phyloP scores from a whole-genome alignment of 2,329 filamentous ascomycete genomes.

The Ascochyta viciae-villosae region DNA sequence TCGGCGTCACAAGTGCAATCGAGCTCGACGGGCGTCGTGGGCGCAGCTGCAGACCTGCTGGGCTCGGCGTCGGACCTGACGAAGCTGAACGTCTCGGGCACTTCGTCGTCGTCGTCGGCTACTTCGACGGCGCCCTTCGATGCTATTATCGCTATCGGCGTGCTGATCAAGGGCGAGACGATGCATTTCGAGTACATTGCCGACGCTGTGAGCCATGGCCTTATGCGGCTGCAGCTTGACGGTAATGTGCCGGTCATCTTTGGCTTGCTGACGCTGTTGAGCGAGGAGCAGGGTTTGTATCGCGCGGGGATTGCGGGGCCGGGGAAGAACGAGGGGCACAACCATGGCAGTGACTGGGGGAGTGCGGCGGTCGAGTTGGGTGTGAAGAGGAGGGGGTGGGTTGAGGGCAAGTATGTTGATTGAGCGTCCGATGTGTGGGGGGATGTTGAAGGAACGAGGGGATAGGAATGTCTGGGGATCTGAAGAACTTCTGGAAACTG shows the following conservation, averaged over 20 bases:
- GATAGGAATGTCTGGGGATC: too few relatives aligned
- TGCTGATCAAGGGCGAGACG: constrained; percentile 97
- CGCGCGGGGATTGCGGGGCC: constrained; percentile 73
- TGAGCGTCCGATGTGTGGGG: constrained; percentile 27
- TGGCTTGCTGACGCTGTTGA: constrained; percentile 87
- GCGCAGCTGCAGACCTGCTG: constrained; percentile 78
- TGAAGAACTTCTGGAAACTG: too few relatives aligned
- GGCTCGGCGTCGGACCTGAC: constrained; percentile 69
- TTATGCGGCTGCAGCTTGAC: constrained; percentile 95
- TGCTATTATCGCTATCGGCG: constrained; percentile 92
- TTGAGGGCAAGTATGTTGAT: constrained; percentile 68
- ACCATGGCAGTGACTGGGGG: constrained; percentile 98
- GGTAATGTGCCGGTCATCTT: constrained; percentile 89
- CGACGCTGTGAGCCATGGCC: constrained; percentile 85
- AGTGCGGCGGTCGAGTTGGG: constrained; percentile 92
- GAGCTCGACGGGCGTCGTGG: constrained; percentile 63
- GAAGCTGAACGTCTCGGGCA: constrained; percentile 38
- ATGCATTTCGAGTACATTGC: constrained; percentile 99
- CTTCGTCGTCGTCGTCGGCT: constrained; percentile 26
- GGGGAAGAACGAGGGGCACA: constrained; percentile 67
- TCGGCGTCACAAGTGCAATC: constrained; percentile 84
- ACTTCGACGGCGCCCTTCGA: constrained; percentile 70
- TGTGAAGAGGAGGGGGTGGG: constrained; percentile 85
- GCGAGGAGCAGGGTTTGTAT: constrained; percentile 83
- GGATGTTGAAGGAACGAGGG: too few relatives aligned